Evolutionary conservation across 257 asterid genomes (phyloP), one percentile per base, ranked within the genome.

Genomic region (Solanum peruvianum): DNA sequence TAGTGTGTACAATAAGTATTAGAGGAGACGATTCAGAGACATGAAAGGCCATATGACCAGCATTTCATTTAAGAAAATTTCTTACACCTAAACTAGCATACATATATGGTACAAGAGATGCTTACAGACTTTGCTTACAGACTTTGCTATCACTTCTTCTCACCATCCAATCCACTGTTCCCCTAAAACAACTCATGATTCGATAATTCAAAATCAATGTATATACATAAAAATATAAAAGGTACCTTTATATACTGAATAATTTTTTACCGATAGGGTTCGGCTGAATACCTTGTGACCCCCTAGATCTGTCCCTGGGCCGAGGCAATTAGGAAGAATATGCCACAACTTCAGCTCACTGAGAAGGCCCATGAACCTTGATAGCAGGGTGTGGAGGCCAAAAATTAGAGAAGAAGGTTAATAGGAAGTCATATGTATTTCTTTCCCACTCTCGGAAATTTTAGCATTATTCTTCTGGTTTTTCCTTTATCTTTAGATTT

Each of bases 151-250:
- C 93, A 95, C 93, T 94, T 93, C 92, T 92, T 91, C 87, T 96
- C 93, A 66, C 92, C 86, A 87, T 89, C 89, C 4, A 58, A 73
- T 87, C 85, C 88, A 60, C 86, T 85, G 45, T 85, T 89, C 84
- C 96, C 97, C 60, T 88, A 85, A 89, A 97, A 97, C 90, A 97
- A 90, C 86, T 92, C 95, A 14, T 86, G 64, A 97, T 90, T 87
- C 94, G 91, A 86, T 56, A 7, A 56, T 56, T 7, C 66, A 60
- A 21, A 60, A 60, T 23, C 69, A 16, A 49, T 60, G 3, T 47
- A 47, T 60, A 21, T 9, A 60, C 27, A 60, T 9, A 60, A 23
- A 60, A 23, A 60, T 60, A 60, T 60, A 60, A 60, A 60, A 60
- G 29, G 69, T 21, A 60, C 69, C 69, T 60, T 60, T 60, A 60